These are phyloP conservation scores for Blastocystis sp. DNA, from an alignment of 352 stramenopile genomes.

Conservation along the genomic window DNA sequence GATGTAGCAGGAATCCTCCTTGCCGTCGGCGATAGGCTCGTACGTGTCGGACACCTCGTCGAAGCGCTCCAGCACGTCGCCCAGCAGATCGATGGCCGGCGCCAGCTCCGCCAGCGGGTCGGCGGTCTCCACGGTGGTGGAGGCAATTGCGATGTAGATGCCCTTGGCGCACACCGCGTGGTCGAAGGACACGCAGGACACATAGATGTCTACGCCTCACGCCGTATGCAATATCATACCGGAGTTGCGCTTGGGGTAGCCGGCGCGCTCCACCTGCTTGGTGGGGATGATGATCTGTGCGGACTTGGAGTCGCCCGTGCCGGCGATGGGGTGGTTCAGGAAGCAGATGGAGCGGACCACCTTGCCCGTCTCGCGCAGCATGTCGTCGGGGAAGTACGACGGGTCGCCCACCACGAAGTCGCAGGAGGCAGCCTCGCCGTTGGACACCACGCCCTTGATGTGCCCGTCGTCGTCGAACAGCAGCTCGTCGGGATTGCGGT, in stretches of 20 bases:
- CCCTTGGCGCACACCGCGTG: slow-evolving; percentile 90
- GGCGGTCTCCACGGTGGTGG: slow-evolving; percentile 91
- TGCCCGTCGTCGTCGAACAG: slow-evolving; percentile 88
- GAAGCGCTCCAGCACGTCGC: slow-evolving; percentile 91
- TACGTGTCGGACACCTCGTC: slow-evolving; percentile 90
- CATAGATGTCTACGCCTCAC: slow-evolving; percentile 96
- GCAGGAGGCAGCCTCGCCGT: slow-evolving; percentile 89
- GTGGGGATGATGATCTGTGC: slow-evolving; percentile 99
- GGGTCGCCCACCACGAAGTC: slow-evolving; percentile 96
- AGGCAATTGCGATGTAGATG: slow-evolving; percentile 98
- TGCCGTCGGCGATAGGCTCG: slow-evolving; percentile 86
- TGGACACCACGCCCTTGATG: slow-evolving; percentile 84
- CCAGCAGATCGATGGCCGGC: slow-evolving; percentile 89
- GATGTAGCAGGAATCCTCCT: slow-evolving; percentile 93
- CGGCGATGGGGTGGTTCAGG: slow-evolving; percentile 93
- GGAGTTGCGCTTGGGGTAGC: slow-evolving; percentile 37
- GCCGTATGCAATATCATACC: slow-evolving; percentile 79
- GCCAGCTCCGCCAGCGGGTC: slow-evolving; percentile 89
- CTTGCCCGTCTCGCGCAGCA: slow-evolving; percentile 86
- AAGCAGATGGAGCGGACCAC: slow-evolving; percentile 98
- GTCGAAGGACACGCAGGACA: slow-evolving; percentile 88
- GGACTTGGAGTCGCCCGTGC: slow-evolving; percentile 88
- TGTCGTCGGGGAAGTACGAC: slow-evolving; percentile 92
- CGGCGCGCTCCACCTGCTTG: slow-evolving; percentile 71
- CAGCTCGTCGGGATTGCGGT: slow-evolving; percentile 78